Evolutionary conservation across 768 basidiomycete species (phyloP).

Genomic region (Leccinum boreale): DNA sequence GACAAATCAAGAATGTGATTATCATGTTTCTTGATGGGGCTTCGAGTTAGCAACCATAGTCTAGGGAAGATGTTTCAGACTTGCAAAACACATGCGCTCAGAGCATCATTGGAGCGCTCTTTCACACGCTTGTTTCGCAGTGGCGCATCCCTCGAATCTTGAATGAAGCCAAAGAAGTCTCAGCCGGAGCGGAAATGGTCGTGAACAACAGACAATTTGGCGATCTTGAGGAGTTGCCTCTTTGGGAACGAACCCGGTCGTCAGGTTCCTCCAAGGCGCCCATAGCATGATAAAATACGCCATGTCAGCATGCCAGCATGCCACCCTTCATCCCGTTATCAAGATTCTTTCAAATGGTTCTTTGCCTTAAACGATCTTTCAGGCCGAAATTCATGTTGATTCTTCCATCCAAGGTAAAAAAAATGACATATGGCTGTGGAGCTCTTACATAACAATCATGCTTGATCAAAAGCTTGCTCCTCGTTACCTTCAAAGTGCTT

Average conservation of each 20-base stretch:
- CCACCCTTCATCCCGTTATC: neutral
- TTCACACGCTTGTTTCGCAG: conserved; percentile 18
- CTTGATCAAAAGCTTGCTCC: neutral
- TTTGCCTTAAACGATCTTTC: neutral
- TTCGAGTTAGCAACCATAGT: neutral
- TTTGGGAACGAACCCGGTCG: conserved; percentile 1
- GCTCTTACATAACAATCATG: conserved; percentile 4
- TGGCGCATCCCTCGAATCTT: conserved; percentile 7
- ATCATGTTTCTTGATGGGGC: neutral
- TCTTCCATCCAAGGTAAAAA: conserved; percentile 3
- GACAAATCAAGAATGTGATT: conserved; percentile 2
- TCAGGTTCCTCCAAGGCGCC: neutral
- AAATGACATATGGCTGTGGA: conserved; percentile 3
- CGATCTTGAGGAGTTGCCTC: conserved; percentile 17
- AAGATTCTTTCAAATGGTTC: neutral
- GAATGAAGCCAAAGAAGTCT: neutral
- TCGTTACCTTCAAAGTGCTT: conserved; percentile 9
- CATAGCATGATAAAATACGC: neutral
- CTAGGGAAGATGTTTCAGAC: neutral
- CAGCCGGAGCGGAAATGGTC: conserved; percentile 15
- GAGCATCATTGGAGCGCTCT: neutral
- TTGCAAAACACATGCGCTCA: neutral
- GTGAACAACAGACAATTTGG: conserved; percentile 2
- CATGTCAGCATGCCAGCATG: neutral
- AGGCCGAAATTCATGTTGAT: neutral